Evolutionary conservation across 352 stramenopile species (phyloP).

Genomic region (Phytophthora tubulina): DNA sequence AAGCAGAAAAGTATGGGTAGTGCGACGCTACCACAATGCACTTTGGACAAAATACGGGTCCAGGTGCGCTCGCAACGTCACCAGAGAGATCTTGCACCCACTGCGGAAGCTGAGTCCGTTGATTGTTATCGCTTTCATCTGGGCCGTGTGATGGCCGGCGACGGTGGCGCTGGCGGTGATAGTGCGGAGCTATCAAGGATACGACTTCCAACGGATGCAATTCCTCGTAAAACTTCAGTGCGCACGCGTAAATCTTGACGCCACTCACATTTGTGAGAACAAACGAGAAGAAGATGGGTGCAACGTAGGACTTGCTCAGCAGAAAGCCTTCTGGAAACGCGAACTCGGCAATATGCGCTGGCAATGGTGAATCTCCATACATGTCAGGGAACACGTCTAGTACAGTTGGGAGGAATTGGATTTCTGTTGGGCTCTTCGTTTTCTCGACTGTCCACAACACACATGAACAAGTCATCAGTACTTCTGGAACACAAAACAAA

Average conservation of each 20-base stretch:
- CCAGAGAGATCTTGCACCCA: conserved; percentile 80
- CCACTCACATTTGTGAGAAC: conserved; percentile 86
- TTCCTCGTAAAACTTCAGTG: conserved; percentile 86
- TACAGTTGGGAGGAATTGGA: conserved; percentile 73
- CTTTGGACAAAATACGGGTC: conserved; percentile 92
- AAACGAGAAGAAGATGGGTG: conserved; percentile 85
- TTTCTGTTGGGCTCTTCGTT: conserved; percentile 74
- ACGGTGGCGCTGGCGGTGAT: conserved; percentile 48
- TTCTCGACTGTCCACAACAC: conserved; percentile 60
- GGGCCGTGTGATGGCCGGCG: conserved; percentile 28
- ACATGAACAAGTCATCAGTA: conserved; percentile 15
- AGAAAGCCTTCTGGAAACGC: conserved; percentile 82
- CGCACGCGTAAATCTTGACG: conserved; percentile 83
- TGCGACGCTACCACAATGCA: conserved; percentile 94
- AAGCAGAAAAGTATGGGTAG: conserved; percentile 96
- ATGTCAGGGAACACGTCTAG: conserved; percentile 75
- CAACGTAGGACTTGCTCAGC: conserved; percentile 63
- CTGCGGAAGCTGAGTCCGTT: conserved; percentile 62
- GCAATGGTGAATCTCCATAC: conserved; percentile 64
- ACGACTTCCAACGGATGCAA: conserved; percentile 84
- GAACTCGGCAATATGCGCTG: conserved; percentile 79
- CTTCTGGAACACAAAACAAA: neutral
- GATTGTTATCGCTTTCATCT: conserved; percentile 61
- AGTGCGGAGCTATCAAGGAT: conserved; percentile 67
- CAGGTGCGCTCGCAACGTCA: conserved; percentile 51